Evolutionary conservation across 768 basidiomycete species (phyloP), one percentile per base, ranked within the genome.

Genomic region (Boletus tylopilopsis): DNA sequence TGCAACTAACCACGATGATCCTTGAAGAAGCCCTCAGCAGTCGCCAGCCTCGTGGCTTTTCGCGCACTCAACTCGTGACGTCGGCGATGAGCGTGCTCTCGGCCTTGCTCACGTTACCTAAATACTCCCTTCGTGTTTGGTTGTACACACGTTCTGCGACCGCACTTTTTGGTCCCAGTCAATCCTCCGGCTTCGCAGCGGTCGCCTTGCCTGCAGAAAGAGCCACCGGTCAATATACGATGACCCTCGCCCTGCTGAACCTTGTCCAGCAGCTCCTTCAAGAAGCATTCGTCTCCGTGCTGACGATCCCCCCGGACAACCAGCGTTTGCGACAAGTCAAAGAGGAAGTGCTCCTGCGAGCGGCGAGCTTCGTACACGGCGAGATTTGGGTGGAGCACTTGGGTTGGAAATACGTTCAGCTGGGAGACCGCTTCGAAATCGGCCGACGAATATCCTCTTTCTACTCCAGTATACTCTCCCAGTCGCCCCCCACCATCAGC

Each of bases 311-410:
- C 0, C 76, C 81, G 0, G 77, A 82, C 39, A 82, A 82, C 41
- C 66, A 77, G 6, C 80, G 79, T 27, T 74, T 86, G 29, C 82
- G 78, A 43, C 82, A 82, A 58, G 71, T 93, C 47, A 93, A 93
- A 62, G 87, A 90, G 58, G 89, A 91, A 50, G 91, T 94, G 5
- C 74, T 94, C 21, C 69, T 88, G 41, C 82, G 89, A 29, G 91
- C 89, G 0, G 75, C 82, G 12, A 75, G 76, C 5, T 91, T 94
- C 54, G 78, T 94, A 9, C 90, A 93, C 59, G 79, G 81, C 8
- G 89, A 94, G 63, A 82, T 95, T 18, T 97, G 94, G 94, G 79
- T 86, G 1, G 85, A 87, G 57, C 87, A 91, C 64, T 64, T 82
- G 33, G 80, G 82, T 3, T 97, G 94, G 94, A 88, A 89, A 64